phyloP scores from a whole-genome alignment of 2,329 filamentous ascomycete species.

The Colletotrichum musae region DNA sequence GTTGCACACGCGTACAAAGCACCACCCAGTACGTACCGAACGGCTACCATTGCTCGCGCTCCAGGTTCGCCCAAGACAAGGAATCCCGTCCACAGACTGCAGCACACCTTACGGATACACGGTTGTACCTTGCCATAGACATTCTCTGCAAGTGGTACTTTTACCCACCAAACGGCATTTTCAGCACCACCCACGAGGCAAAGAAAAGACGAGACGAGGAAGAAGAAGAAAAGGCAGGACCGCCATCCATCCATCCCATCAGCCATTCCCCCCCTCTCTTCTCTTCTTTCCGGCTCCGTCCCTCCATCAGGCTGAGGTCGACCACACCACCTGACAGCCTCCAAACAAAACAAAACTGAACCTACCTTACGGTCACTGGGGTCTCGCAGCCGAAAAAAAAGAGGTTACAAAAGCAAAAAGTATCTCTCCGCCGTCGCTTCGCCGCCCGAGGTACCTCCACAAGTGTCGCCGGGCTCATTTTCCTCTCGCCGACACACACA shows the following conservation, averaged over 20 bases:
- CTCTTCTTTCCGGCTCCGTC: slow-evolving; percentile 34
- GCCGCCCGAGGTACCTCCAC: slow-evolving; percentile 4
- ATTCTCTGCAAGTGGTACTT: too few species aligned
- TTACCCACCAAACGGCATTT: background rate
- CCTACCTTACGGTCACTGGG: background rate
- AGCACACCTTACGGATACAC: background rate
- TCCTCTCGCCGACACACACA: background rate
- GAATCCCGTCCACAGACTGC: slow-evolving; percentile 4
- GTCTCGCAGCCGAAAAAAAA: too few species aligned
- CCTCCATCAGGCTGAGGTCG: slow-evolving; percentile 21
- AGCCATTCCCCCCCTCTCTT: slow-evolving; percentile 6
- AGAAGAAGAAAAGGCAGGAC: slow-evolving; percentile 9
- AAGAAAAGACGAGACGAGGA: background rate
- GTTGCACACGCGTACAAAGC: slow-evolving; percentile 17
- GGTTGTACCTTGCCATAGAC: too few species aligned
- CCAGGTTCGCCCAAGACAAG: slow-evolving; percentile 14
- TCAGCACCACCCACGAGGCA: background rate
- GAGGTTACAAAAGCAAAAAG: too few species aligned
- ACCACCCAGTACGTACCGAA: slow-evolving; percentile 26
- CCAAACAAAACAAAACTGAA: slow-evolving; percentile 18
- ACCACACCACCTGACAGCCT: slow-evolving; percentile 4
- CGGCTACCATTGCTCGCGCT: slow-evolving; percentile 10
- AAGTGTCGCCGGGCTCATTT: background rate
- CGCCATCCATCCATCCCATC: slow-evolving; percentile 1
- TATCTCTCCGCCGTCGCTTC: too few species aligned